phyloP scores from a whole-genome alignment of 2,329 filamentous ascomycete species.

The Grosmannia huntii region DNA sequence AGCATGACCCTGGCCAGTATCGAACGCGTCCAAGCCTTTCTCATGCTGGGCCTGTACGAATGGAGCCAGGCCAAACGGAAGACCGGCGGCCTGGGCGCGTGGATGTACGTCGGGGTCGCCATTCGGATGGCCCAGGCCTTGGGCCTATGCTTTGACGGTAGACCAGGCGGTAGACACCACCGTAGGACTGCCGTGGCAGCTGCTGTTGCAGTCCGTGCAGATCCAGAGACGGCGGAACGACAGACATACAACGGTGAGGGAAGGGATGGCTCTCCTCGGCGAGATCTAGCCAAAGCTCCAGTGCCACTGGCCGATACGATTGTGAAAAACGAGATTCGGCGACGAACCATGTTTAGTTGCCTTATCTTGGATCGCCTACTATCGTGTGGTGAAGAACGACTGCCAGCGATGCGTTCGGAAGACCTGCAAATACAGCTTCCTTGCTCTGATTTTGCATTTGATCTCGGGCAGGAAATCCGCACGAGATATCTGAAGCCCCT shows the following conservation, averaged over 20 bases:
- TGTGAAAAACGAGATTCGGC: constrained; percentile 48
- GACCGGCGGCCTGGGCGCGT: constrained; percentile 44
- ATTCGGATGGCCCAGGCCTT: constrained; percentile 51
- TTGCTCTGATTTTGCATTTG: constrained; percentile 52
- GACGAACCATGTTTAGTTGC: constrained; percentile 64
- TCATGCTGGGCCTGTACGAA: constrained; percentile 61
- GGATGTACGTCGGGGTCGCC: constrained; percentile 53
- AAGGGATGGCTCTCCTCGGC: not conserved
- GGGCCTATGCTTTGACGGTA: constrained; percentile 45
- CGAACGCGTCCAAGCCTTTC: constrained; percentile 51
- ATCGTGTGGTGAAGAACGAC: constrained; percentile 48
- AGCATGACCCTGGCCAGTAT: constrained; percentile 40
- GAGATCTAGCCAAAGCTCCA: not conserved
- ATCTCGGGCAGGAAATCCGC: constrained; percentile 44
- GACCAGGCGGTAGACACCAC: constrained; percentile 7
- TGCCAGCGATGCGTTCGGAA: constrained; percentile 43
- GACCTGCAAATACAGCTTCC: constrained; percentile 54
- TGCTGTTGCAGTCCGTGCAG: not conserved
- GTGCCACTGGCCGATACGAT: constrained; percentile 21
- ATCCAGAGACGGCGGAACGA: not conserved
- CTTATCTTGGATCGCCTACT: constrained; percentile 60
- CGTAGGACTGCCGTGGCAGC: not conserved
- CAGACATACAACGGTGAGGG: not conserved
- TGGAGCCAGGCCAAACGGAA: constrained; percentile 48
- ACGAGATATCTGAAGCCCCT: constrained; percentile 32